Base-by-base conservation (phyloP, 306 rosid genomes). In the Quercus suber region DNA sequence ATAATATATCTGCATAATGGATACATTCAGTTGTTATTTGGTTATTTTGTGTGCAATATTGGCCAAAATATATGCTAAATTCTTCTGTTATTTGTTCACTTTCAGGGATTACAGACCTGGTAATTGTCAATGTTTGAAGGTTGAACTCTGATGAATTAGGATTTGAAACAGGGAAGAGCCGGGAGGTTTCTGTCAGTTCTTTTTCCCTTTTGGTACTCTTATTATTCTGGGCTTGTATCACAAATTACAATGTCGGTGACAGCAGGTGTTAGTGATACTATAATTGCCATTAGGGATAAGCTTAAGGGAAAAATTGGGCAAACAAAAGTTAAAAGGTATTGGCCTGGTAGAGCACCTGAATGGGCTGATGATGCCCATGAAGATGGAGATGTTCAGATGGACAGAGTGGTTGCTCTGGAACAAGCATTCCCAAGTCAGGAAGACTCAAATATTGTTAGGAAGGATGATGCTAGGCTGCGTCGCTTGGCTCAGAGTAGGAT, bases 301-400 rank as follows among this genome's bases (percentile, higher is more conserved):
- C 95, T 95, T 11, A 85, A 91, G 70, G 99, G 99, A 79, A 95
- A 91, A 91, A 95, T 95, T 71, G 98, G 98, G 56, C 94, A 89
- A 83, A 95, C 98, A 1, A 95, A 91, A 69, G 98, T 95, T 43
- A 88, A 87, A 80, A 86, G 98, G 77, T 95, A 95, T 83, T 95
- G 99, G 99, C 99, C 99, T 0, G 99, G 99, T 70, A 92, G 93
- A 82, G 97, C 87, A 52, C 99, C 99, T 0, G 99, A 92, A 84
- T 95, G 98, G 97, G 98, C 90, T 20, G 99, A 92, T 73, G 96
- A 90, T 9, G 90, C 82, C 17, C 84, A 75, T 6, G 96, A 95
- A 81, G 99, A 91, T 18, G 92, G 73, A 4, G 99, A 94, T 71
- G 76, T 92, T 77, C 84, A 92, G 61, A 78, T 89, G 74, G 67